A percentile compares a stretch with the other conserved stretches of the same genome.
Conservation (phyloP, 345 rosid genomes). For the thale cress (Arabidopsis thaliana) region TAIR10.1 NC_003071.7:13822501-13823000, state of each 20-base stretch:
- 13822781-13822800: not conserved
- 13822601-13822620: not conserved
- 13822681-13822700: slow-evolving; percentile 5
- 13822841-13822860: not conserved
- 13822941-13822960: too few species aligned
- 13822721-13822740: not conserved
- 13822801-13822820: not conserved
- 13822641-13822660: not conserved
- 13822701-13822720: not conserved
- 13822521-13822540: not conserved
- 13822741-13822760: slow-evolving; percentile 19
- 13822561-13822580: slow-evolving; percentile 2
- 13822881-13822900: slow-evolving; percentile 8
- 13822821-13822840: not conserved
- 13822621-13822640: not conserved
- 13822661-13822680: slow-evolving; percentile 5
- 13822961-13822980: slow-evolving; percentile 4
- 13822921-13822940: too few species aligned
- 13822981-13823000: not conserved
- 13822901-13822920: not conserved
- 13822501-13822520: not conserved
- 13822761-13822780: not conserved
- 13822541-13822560: slow-evolving; percentile 40
- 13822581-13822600: slow-evolving; percentile 20
- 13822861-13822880: not conserved